These are phyloP conservation scores for Stagonosporopsis chrysanthemi DNA, from an alignment of 2,329 filamentous ascomycete genomes.

Conservation along the genomic window DNA sequence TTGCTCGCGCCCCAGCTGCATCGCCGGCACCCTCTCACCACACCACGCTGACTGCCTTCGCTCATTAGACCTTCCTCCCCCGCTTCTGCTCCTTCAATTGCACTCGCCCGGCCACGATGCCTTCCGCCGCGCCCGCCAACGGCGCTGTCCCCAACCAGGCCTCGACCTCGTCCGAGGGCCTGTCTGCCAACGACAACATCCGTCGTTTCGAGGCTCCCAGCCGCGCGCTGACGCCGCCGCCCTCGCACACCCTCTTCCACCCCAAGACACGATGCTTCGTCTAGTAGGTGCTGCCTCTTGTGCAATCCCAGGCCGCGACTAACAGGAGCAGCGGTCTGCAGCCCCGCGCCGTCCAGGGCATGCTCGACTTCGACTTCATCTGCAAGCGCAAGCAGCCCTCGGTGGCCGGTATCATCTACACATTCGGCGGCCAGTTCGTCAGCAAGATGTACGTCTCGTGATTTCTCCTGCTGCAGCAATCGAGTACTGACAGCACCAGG, in stretches of 20 bases:
- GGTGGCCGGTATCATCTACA: slow-evolving; percentile 99
- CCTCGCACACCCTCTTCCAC: slow-evolving; percentile 93
- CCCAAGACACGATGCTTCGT: slow-evolving; percentile 99
- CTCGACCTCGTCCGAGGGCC: slow-evolving; percentile 43
- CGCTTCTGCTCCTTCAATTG: slow-evolving; percentile 18
- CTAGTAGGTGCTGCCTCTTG: slow-evolving; percentile 69
- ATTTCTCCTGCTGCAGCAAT: neutral
- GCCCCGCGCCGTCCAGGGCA: slow-evolving; percentile 72
- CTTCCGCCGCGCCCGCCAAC: slow-evolving; percentile 50
- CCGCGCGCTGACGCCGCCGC: slow-evolving; percentile 86
- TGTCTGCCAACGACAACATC: slow-evolving; percentile 97
- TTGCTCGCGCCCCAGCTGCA: neutral
- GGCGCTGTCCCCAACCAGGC: slow-evolving; percentile 42
- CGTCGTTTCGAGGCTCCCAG: slow-evolving; percentile 93
- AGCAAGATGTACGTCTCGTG: slow-evolving; percentile 83
- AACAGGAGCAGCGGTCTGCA: slow-evolving; percentile 76
- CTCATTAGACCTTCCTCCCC: slow-evolving; percentile 16
- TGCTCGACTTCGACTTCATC: slow-evolving; percentile 99
- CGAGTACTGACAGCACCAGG: slow-evolving; percentile 48
- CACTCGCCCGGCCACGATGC: slow-evolving; percentile 51
- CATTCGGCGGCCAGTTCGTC: slow-evolving; percentile 99
- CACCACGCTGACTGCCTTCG: slow-evolving; percentile 24
- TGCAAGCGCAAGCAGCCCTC: slow-evolving; percentile 98
- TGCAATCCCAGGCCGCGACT: slow-evolving; percentile 24
- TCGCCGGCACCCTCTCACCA: neutral